phyloP scores from a whole-genome alignment of 352 stramenopile species.

The Globisporangium polare region DNA sequence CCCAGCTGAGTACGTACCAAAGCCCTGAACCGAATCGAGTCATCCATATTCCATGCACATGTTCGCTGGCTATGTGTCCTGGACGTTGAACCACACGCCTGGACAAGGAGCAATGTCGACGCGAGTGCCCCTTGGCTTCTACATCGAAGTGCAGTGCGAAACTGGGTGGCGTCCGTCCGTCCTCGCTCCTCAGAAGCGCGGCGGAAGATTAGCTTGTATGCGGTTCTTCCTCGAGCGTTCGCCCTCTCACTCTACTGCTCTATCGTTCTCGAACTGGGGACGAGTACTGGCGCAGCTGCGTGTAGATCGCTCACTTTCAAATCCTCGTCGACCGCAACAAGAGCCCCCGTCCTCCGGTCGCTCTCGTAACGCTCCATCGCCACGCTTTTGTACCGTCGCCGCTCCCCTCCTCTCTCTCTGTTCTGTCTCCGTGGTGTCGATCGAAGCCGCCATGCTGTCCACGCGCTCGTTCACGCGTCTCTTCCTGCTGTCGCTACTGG shows the following conservation, averaged over 20 bases:
- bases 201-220: neutral
- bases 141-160: neutral
- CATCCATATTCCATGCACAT: neutral
- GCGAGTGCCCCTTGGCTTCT: neutral
- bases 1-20: neutral
- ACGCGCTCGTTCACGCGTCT: constrained; percentile 5
- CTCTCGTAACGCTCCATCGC: neutral
- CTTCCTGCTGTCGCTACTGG: constrained; percentile 4
- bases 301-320: constrained; percentile 2
- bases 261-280: neutral
- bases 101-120: no score
- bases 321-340: constrained; percentile 3
- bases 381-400: neutral
- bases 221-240: neutral
- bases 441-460: neutral
- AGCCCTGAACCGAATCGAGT: neutral
- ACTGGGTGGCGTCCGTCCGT: neutral
- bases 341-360: neutral
- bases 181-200: neutral
- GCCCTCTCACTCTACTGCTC: no score
- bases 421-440: neutral
- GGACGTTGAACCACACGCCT: neutral
- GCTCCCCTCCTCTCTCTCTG: neutral
- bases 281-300: neutral
- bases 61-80: no score